Evolutionary conservation across 2,329 filamentous ascomycete species (phyloP).

Genomic region (Verruconis gallopava): DNA sequence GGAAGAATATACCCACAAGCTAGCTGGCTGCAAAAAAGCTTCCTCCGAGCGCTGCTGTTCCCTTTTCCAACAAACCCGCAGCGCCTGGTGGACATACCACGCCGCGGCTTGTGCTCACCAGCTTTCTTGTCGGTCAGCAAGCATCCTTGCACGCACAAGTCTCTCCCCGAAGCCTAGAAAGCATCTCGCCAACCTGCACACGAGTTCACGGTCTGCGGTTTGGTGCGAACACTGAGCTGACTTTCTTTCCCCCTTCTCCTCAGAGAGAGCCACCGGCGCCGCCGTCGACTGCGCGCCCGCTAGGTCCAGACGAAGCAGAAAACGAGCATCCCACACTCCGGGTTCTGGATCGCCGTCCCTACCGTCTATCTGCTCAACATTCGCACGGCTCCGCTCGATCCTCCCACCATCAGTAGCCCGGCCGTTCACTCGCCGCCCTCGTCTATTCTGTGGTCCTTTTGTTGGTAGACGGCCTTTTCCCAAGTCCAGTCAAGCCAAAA

Average conservation of each 20-base stretch:
- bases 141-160: constrained; percentile 3
- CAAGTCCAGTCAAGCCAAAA: no score
- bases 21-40: constrained; percentile 1
- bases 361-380: no score
- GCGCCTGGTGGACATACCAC: constrained; percentile 3
- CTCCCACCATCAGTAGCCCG: neutral
- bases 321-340: no score
- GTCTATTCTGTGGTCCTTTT: no score
- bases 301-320: no score
- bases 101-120: constrained; percentile 5
- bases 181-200: constrained; percentile 6
- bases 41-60: constrained; percentile 5
- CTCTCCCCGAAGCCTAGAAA: constrained; percentile 3
- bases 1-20: neutral
- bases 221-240: neutral
- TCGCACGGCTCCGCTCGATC: neutral
- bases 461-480: no score
- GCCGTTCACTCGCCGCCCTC: neutral
- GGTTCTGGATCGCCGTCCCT: no score
- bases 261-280: no score
- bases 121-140: constrained; percentile 9
- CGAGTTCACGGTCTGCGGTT: neutral
- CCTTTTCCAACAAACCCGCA: constrained; percentile 4
- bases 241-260: neutral
- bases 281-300: no score